Base-by-base conservation (phyloP, 768 basidiomycete genomes). In the Gelatoporia subvermispora region DNA sequence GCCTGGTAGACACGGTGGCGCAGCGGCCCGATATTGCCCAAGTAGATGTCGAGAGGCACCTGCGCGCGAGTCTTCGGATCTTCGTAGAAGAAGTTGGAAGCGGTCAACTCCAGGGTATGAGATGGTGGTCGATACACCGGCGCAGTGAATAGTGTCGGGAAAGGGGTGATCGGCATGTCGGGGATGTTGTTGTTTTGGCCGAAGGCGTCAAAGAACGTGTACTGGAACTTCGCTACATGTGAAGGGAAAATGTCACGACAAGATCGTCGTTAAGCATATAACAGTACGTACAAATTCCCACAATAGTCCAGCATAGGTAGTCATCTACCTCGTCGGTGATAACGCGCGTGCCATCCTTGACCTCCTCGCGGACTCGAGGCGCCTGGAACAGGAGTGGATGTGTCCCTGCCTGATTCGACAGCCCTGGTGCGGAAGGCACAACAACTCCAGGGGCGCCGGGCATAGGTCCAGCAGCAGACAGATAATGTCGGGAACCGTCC, bases 241-340 rank as follows among this genome's bases (percentile, higher is more conserved):
- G 28, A 31, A 31, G 28, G 28, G 28, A 2, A 39, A 47, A 24
- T 35, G 20, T 49, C 45, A 57, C 68, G 40, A 59, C 53, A 48
- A 51, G 42, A 41, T 44, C 17, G 44, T 36, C 48, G 47, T 43
- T 48, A 23, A 41, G 37, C 18, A 36, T 43, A 42, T 18, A 31
- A 42, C 18, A 18, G 59, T 52, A 72, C 87, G 67, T 68, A 93
- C 93, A 91, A 45, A 95, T 93, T 35, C 93, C 91, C 55, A 93
- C 91, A 57, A 96, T 93, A 11, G 91, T 92, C 93, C 93, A 96
- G 60, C 89, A 92, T 49, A 94, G 71, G 72, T 92, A 94, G 63
- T 96, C 93, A 63, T 96, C 93, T 5, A 96, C 89, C 66, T 92
- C 88, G 58, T 95, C 93, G 20, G 81, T 85, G 47, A 90, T 79